Evolutionary conservation across 768 basidiomycete species (phyloP), one percentile per base, ranked within the genome.

Genomic region (Podaxis mareebaensis): DNA sequence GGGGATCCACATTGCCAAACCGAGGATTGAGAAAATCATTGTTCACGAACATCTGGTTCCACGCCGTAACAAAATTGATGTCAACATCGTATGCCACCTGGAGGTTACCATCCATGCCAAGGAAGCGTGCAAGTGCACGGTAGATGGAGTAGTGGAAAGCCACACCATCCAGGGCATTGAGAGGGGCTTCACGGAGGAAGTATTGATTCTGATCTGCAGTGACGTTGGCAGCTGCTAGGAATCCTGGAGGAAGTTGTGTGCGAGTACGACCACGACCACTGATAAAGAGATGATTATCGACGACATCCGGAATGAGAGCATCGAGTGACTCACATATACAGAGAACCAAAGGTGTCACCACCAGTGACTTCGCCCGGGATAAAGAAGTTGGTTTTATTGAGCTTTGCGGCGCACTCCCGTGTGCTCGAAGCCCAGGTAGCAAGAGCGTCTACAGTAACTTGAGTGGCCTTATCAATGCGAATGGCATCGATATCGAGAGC

Each of bases 121-220:
- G 82, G 79, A 95, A 93, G 55, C 95, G 91, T 33, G 88, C 79
- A 58, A 96, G 77, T 2, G 91, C 78, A 63, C 95, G 95, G 72
- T 97, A 96, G 60, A 90, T 89, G 52, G 95, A 96, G 74, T 96
- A 97, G 74, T 97, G 95, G 81, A 96, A 96, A 0, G 95, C 95
- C 53, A 88, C 87, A 39, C 81, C 79, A 68, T 97, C 95, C 55
- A 97, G 79, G 24, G 76, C 90, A 63, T 84, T 86, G 20, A 81
- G 70, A 5, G 79, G 78, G 15, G 81, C 78, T 8, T 87, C 80
- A 24, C 95, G 90, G 52, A 96, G 78, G 78, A 96, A 97, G 66
- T 85, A 96, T 73, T 91, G 83, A 65, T 84, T 79, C 62, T 91
- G 78, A 17, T 71, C 59, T 5, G 83, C 71, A 8, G 88, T 90